Percentiles rank a stretch among this genome's conserved stretches.
Conservation (phyloP, 2,329 filamentous ascomycete species). For the Sclerotinia sclerotiorum region DNA sequence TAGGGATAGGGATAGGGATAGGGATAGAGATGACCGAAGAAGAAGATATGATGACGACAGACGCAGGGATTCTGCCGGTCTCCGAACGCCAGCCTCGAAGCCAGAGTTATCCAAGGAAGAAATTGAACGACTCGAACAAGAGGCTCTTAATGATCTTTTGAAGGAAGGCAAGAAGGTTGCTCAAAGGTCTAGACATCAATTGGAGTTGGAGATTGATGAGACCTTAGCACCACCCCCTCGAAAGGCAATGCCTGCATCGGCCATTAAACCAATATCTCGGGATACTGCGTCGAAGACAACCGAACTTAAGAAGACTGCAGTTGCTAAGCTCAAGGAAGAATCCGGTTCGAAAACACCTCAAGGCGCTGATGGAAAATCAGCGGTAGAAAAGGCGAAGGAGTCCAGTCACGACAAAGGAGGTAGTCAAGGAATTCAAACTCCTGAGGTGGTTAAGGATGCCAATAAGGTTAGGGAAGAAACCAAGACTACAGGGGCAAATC, state of each 20-base stretch:
- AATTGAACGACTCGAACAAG: slow-evolving; percentile 39
- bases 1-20: slow-evolving; percentile 32
- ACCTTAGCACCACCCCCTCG: slow-evolving; percentile 40
- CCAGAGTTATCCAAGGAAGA: slow-evolving; percentile 40
- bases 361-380: slow-evolving; percentile 17
- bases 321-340: slow-evolving; percentile 28
- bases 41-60: slow-evolving; percentile 33
- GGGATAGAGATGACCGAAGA: slow-evolving; percentile 38
- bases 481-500: background rate
- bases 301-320: slow-evolving; percentile 35
- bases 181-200: slow-evolving; percentile 38
- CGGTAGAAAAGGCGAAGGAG: slow-evolving; percentile 23
- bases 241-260: slow-evolving; percentile 39
- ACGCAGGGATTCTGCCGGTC: slow-evolving; percentile 28
- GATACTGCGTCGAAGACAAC: slow-evolving; percentile 34
- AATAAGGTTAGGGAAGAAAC: slow-evolving; percentile 10
- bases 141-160: slow-evolving; percentile 41
- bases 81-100: slow-evolving; percentile 27
- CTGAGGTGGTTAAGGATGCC: background rate
- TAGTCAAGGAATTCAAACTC: slow-evolving; percentile 19
- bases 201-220: slow-evolving; percentile 41
- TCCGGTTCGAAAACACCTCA: slow-evolving; percentile 32
- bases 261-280: slow-evolving; percentile 40
- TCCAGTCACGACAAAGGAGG: slow-evolving; percentile 27
- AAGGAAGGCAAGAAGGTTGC: slow-evolving; percentile 39